Conservation (phyloP, 169 alveolate species). For the Plasmodium cynomolgi region DNA sequence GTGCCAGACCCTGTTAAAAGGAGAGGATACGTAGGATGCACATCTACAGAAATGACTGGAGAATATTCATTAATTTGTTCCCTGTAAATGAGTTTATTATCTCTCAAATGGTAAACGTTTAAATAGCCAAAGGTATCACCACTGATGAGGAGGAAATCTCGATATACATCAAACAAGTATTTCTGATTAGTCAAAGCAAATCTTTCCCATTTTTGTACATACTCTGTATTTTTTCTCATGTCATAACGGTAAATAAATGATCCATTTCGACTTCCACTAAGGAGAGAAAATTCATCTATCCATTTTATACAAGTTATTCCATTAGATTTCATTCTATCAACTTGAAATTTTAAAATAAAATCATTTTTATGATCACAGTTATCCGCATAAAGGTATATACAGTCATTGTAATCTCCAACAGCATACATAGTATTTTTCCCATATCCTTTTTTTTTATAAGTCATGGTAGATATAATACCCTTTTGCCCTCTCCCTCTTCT, state of each 20-base stretch:
- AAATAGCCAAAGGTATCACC: slow-evolving; percentile 67
- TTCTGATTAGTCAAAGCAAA: slow-evolving; percentile 64
- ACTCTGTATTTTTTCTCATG: slow-evolving; percentile 30
- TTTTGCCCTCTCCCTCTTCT: slow-evolving; percentile 70
- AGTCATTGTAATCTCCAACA: slow-evolving; percentile 63
- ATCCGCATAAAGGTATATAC: slow-evolving; percentile 55
- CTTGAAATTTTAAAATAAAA: slow-evolving; percentile 39
- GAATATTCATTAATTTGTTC: slow-evolving; percentile 46
- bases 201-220: slow-evolving; percentile 51
- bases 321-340: slow-evolving; percentile 9
- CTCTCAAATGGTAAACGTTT: slow-evolving; percentile 15
- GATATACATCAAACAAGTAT: slow-evolving; percentile 44
- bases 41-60: slow-evolving; percentile 27
- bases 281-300: slow-evolving; percentile 31
- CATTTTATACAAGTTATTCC: slow-evolving; percentile 64
- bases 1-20: slow-evolving; percentile 69
- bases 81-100: slow-evolving; percentile 16
- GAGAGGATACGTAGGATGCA: slow-evolving; percentile 34
- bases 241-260: slow-evolving; percentile 26
- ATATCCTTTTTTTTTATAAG: slow-evolving; percentile 59
- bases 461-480: slow-evolving; percentile 55
- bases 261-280: slow-evolving; percentile 68
- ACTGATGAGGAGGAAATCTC: slow-evolving; percentile 24
- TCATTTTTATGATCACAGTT: slow-evolving; percentile 67
- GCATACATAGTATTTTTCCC: slow-evolving; percentile 42